Evolutionary conservation across 805 yeast species (phyloP), one percentile per base, ranked within the genome.

Genomic region (Saccharomycopsis fodiens): DNA sequence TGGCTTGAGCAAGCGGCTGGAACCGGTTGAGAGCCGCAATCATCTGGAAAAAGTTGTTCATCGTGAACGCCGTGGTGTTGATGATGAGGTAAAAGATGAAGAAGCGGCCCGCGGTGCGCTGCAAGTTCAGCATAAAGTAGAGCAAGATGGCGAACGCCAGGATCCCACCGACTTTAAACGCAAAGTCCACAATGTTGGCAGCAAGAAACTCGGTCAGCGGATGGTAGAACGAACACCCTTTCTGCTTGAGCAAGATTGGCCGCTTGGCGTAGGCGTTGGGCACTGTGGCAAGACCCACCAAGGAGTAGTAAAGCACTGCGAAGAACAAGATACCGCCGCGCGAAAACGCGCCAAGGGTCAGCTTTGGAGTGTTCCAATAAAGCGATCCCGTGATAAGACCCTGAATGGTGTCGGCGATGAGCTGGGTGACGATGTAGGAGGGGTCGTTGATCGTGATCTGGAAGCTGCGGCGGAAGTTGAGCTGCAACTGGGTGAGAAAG

Each of bases 141-240:
- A 72, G 55, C 21, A 69, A 59, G 35, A 73, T 41, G 34, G 66
- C 54, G 57, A 73, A 74, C 16, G 58, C 51, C 21, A 68, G 50
- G 29, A 64, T 54, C 17, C 64, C 59, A 20, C 61, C 39, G 8
- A 68, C 48, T 58, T 78, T 79, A 35, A 72, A 62, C 1, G 85
- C 85, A 48, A 80, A 55, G 44, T 76, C 79, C 3, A 79, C 69
- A 4, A 77, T 47, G 42, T 76, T 65, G 5, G 73, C 63, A 0
- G 82, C 77, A 7, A 80, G 51, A 2, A 82, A 82, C 56, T 80
- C 85, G 3, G 80, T 74, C 4, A 82, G 69, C 2, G 84, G 83
- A 38, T 76, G 72, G 59, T 79, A 80, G 52, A 79, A 68, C 2
- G 79, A 74, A 54, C 75, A 80, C 46, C 70, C 66, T 53, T 76